Conservation (phyloP, 345 rosid species). For the Hevea brasiliensis region DNA sequence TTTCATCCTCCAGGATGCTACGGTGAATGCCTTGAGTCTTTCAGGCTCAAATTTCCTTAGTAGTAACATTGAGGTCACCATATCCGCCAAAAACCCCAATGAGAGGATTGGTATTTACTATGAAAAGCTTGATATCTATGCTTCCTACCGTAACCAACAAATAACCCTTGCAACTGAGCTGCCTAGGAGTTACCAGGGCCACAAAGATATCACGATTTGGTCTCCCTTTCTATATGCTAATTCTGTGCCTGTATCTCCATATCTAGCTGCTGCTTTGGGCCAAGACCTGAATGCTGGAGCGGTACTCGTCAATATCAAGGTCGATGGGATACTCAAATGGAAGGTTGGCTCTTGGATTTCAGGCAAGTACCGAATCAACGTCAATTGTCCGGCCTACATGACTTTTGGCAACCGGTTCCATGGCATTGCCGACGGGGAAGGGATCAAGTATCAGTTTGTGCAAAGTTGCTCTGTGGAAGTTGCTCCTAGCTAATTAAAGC, state of each 20-base stretch:
- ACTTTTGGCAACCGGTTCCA: slow-evolving; percentile 15
- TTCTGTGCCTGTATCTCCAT: slow-evolving; percentile 50
- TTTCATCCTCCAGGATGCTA: slow-evolving; percentile 66
- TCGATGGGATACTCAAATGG: slow-evolving; percentile 60
- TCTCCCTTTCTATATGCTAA: slow-evolving; percentile 60
- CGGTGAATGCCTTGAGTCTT: slow-evolving; percentile 53
- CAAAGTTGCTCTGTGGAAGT: slow-evolving; percentile 62
- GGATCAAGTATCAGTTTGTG: slow-evolving; percentile 52
- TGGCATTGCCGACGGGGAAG: slow-evolving; percentile 26
- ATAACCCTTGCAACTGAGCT: slow-evolving; percentile 52
- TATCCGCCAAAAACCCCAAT: slow-evolving; percentile 67
- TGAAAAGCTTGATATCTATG: slow-evolving; percentile 46
- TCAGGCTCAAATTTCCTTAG: slow-evolving; percentile 46
- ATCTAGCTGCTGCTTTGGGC: slow-evolving; percentile 33
- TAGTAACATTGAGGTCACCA: slow-evolving; percentile 57
- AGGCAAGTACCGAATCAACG: slow-evolving; percentile 53
- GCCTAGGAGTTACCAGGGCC: slow-evolving; percentile 67
- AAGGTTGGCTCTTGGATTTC: slow-evolving; percentile 81
- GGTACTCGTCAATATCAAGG: slow-evolving; percentile 52
- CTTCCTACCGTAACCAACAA: slow-evolving; percentile 72
- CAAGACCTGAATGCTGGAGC: slow-evolving; percentile 60
- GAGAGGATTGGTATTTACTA: slow-evolving; percentile 59
- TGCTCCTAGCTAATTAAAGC: slow-evolving; percentile 7
- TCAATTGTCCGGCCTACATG: slow-evolving; percentile 62
- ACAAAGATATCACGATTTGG: slow-evolving; percentile 58